Evolutionary conservation across 2,329 filamentous ascomycete genomes (phyloP).

Genomic region (Fusarium acutatum): DNA sequence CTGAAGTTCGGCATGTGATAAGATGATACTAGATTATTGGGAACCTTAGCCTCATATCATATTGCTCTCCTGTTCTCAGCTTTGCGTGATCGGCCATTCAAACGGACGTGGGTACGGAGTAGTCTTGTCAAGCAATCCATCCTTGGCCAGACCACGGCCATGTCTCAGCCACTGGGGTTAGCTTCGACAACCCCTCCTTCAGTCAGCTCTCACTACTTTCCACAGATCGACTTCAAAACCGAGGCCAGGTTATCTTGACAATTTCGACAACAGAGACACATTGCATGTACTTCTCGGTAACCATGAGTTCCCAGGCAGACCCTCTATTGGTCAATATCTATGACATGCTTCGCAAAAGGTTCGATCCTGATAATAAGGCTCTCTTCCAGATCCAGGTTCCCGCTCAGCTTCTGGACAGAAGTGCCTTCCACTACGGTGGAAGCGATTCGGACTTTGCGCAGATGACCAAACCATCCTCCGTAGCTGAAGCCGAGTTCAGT

Average conservation of each 20-base stretch:
- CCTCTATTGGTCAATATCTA: neutral
- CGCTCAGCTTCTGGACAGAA: neutral
- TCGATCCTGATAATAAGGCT: fast-evolving
- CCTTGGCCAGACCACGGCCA: neutral
- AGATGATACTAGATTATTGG: neutral
- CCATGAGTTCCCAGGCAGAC: neutral
- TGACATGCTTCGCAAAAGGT: fast-evolving
- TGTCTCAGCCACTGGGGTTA: neutral
- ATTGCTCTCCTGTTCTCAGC: neutral
- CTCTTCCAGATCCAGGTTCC: neutral
- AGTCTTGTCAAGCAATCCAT: neutral
- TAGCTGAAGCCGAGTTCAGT: neutral
- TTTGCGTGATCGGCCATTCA: neutral
- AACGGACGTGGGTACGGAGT: neutral
- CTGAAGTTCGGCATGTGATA: neutral
- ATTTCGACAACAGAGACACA: neutral
- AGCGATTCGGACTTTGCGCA: neutral
- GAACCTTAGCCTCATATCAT: neutral
- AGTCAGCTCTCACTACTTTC: neutral
- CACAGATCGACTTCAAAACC: neutral
- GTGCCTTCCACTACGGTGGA: neutral
- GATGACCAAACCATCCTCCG: neutral
- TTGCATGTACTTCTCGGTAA: neutral
- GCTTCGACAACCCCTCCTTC: neutral
- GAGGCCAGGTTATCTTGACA: neutral